phyloP scores from a whole-genome alignment of 2,329 filamentous ascomycete genomes.

The Chrysoporthe puriensis region DNA sequence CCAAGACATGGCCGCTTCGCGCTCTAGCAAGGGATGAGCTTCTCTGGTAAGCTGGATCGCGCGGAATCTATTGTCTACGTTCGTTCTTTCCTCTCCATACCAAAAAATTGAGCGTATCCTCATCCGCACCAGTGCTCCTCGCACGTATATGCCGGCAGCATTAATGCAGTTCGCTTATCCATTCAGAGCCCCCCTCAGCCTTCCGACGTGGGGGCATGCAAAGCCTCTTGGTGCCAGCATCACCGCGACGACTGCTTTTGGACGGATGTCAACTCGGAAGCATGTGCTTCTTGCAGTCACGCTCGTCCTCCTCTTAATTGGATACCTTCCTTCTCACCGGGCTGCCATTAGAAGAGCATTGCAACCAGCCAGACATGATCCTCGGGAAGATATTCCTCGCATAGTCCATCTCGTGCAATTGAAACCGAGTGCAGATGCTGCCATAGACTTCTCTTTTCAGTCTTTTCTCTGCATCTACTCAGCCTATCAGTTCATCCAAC shows the following conservation, averaged over 20 bases:
- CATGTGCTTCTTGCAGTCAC: neutral
- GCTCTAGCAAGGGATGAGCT: neutral
- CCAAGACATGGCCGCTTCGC: neutral
- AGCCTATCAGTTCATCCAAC: slow-evolving; percentile 31
- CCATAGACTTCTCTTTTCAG: slow-evolving; percentile 32
- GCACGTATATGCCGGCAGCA: neutral
- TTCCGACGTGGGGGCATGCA: neutral
- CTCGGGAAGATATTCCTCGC: slow-evolving; percentile 31
- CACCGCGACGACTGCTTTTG: neutral
- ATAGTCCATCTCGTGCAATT: slow-evolving; percentile 36
- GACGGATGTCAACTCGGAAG: slow-evolving; percentile 1
- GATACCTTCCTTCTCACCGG: neutral
- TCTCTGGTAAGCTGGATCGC: neutral
- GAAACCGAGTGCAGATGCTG: slow-evolving; percentile 26
- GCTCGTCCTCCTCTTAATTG: neutral
- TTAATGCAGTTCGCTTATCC: no score
- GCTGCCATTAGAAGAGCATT: neutral
- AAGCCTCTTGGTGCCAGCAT: neutral
- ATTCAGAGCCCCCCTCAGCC: neutral
- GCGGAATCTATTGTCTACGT: neutral
- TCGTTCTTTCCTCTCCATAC: neutral
- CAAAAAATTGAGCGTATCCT: neutral
- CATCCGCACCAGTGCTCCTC: neutral
- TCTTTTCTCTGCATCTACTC: slow-evolving; percentile 35
- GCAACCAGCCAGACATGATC: neutral